Base-by-base conservation (phyloP, 495 filamentous ascomycete genomes). In the Hypoxylon subgilvum region DNA sequence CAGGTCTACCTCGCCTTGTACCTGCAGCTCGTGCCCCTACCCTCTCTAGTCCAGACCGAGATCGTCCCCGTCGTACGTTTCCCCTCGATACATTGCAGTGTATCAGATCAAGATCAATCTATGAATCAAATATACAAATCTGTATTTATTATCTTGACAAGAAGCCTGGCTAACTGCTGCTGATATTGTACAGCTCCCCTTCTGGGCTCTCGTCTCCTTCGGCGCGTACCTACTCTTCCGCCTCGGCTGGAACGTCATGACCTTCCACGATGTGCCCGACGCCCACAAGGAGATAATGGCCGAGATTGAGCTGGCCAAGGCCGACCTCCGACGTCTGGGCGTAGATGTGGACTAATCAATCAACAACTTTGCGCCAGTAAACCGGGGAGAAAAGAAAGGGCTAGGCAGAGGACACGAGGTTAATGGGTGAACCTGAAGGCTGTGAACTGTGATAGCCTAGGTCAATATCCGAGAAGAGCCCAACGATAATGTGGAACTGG, bases 211-310 rank as follows among this genome's bases (percentile, higher is more conserved):
- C 58, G 91, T 98, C 59, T 86, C 87, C 42, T 94, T 97, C 73
- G 94, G 92, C 74, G 88, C 92, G 36, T 97, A 92, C 76, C 86
- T 98, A 4, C 86, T 97, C 45, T 90, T 88, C 79, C 91, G 90
- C 58, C 84, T 98, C 21, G 94, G 94, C 44, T 85, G 85, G 78
- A 93, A 93, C 31, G 89, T 98, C 61, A 79, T 96, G 64, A 96
- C 92, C 30, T 98, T 98, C 82, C 91, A 95, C 76, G 91, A 97
- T 76, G 91, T 94, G 9, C 93, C 95, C 44, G 85, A 89, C 58
- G 94, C 94, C 52, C 88, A 97, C 72, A 81, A 86, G 63, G 93
- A 96, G 75, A 76, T 98, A 60, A 89, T 96, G 79, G 85, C 79
- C 70, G 84, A 91, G 79, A 90, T 91, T 68, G 79, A 89, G 63